Conservation (phyloP, 768 basidiomycete genomes). For the Rhodotorula graminis region DNA sequence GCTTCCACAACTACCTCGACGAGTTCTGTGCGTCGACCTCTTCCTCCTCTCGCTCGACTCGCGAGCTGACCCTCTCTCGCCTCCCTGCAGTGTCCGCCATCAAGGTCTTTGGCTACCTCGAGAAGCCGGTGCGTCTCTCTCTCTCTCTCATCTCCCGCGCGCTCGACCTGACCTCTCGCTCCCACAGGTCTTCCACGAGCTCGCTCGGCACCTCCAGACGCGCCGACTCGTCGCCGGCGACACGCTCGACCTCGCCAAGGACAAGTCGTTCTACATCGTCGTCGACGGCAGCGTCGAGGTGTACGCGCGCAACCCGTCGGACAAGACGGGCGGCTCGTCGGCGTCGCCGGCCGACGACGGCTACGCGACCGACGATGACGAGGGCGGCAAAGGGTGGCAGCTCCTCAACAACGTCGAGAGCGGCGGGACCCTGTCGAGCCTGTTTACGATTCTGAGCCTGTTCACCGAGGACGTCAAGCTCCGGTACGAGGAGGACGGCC, state of each 20-base stretch:
- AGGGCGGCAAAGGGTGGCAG: constrained; percentile 91
- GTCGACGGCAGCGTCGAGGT: constrained; percentile 97
- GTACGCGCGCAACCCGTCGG: constrained; percentile 59
- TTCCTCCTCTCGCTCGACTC: not conserved
- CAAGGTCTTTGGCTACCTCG: constrained; percentile 92
- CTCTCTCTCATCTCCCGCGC: not conserved
- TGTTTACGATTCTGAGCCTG: constrained; percentile 92
- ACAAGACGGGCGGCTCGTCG: constrained; percentile 38
- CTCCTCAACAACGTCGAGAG: constrained; percentile 92
- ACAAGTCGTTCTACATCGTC: constrained; percentile 96
- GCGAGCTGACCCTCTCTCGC: not conserved
- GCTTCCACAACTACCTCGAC: constrained; percentile 93
- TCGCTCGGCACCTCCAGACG: constrained; percentile 92
- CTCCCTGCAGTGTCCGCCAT: constrained; percentile 62
- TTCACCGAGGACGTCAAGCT: constrained; percentile 72
- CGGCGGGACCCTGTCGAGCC: constrained; percentile 87
- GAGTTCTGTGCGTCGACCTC: constrained; percentile 63
- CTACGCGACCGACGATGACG: constrained; percentile 86
- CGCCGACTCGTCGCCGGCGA: constrained; percentile 93
- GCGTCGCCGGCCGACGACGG: constrained; percentile 45
- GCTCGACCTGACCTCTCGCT: not conserved
- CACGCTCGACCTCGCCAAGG: constrained; percentile 79
- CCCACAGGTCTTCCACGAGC: constrained; percentile 68
- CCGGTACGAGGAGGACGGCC: constrained; percentile 70
- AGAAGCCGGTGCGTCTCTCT: constrained; percentile 70